phyloP scores from a whole-genome alignment of 2,329 filamentous ascomycete genomes.

The Fusarium piperis region DNA sequence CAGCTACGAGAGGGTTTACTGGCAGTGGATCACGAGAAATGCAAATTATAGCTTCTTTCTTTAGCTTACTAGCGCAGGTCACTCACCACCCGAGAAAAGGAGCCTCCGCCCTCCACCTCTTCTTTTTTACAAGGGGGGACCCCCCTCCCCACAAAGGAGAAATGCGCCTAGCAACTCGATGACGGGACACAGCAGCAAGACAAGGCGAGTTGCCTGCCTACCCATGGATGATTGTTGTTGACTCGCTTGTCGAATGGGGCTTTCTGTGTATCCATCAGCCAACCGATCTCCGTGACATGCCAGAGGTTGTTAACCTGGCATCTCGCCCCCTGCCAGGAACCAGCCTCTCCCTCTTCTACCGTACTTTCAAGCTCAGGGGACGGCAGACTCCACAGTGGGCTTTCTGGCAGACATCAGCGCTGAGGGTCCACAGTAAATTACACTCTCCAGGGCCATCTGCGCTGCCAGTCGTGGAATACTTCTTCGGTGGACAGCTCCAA shows the following conservation, averaged over 20 bases:
- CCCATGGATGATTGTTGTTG: not conserved
- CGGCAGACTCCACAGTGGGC: conserved; percentile 27
- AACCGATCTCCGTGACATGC: not conserved
- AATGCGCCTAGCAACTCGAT: conserved; percentile 30
- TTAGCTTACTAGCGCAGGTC: not conserved
- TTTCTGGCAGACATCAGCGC: conserved; percentile 27
- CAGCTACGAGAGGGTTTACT: conserved; percentile 12
- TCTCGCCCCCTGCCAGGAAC: conserved; percentile 1
- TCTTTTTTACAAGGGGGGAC: conserved; percentile 6
- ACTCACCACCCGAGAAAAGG: not conserved
- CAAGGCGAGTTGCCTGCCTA: not conserved
- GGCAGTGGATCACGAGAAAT: not conserved
- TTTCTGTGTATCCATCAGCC: not conserved
- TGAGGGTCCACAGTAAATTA: conserved; percentile 17
- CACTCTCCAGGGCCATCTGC: not conserved
- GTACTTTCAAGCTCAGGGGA: conserved; percentile 15
- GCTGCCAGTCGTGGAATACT: not conserved
- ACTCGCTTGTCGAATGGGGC: not conserved
- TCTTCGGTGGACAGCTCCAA: not conserved
- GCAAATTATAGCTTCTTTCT: not conserved
- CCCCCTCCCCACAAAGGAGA: conserved; percentile 33
- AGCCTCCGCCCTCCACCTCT: conserved; percentile 5
- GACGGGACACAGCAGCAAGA: conserved; percentile 6
- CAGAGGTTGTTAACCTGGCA: not conserved
- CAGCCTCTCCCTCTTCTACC: not conserved